Percentiles rank a stretch among this genome's conserved stretches.
Conservation (phyloP, 495 filamentous ascomycete genomes). For the Penicillium goetzii region DNA sequence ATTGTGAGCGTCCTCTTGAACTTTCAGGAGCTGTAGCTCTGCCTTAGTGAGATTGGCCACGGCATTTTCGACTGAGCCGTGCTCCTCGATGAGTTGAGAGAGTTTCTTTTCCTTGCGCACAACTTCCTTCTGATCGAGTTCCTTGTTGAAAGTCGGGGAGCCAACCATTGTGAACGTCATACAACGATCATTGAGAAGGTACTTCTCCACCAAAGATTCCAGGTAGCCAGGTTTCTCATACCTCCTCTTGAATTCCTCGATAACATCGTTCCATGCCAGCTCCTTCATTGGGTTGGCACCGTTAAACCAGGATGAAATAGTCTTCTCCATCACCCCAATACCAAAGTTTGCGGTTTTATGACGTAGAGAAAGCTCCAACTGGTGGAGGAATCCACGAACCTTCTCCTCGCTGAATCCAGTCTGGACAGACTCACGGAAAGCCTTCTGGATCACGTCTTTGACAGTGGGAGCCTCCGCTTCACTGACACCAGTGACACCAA, state of each 20-base stretch:
- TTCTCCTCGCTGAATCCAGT: slow-evolving; percentile 87
- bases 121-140: slow-evolving; percentile 78
- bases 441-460: slow-evolving; percentile 69
- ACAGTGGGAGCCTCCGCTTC: slow-evolving; percentile 77
- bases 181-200: slow-evolving; percentile 81
- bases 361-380: slow-evolving; percentile 85
- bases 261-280: slow-evolving; percentile 85
- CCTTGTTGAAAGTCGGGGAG: slow-evolving; percentile 68
- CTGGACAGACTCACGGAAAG: slow-evolving; percentile 63
- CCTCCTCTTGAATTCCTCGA: slow-evolving; percentile 75
- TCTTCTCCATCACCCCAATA: slow-evolving; percentile 82
- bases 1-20: slow-evolving; percentile 79
- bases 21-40: slow-evolving; percentile 78
- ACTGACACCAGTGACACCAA: slow-evolving; percentile 85
- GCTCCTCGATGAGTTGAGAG: slow-evolving; percentile 63
- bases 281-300: slow-evolving; percentile 90
- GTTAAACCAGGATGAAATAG: slow-evolving; percentile 92
- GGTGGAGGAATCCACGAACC: slow-evolving; percentile 90
- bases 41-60: slow-evolving; percentile 67
- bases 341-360: slow-evolving; percentile 96
- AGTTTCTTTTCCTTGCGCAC: slow-evolving; percentile 71
- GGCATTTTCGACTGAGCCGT: slow-evolving; percentile 72
- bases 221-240: slow-evolving; percentile 76
- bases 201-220: slow-evolving; percentile 84
- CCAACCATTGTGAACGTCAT: slow-evolving; percentile 96